phyloP scores from a whole-genome alignment of 169 alveolate species.

The Eimeria falciformis region DNA sequence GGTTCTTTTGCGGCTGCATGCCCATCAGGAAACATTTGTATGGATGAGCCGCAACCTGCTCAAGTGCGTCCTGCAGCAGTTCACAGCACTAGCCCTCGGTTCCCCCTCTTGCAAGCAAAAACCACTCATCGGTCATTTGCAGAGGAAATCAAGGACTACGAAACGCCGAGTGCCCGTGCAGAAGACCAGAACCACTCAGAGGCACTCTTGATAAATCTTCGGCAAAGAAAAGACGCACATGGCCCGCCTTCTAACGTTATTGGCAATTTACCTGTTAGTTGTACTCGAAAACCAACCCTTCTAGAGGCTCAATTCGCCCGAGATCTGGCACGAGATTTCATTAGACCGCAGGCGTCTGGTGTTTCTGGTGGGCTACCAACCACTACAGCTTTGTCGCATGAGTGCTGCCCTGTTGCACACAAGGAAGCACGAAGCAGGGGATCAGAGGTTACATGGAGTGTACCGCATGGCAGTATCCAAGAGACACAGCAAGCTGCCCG shows the following conservation, averaged over 20 bases:
- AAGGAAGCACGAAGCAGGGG: neutral
- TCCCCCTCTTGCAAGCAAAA: neutral
- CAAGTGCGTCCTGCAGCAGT: slow-evolving; percentile 1
- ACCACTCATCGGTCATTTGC: neutral
- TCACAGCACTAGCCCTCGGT: slow-evolving; percentile 26
- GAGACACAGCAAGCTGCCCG: neutral
- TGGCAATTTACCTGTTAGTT: neutral
- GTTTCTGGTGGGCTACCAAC: neutral
- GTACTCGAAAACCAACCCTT: slow-evolving; percentile 36
- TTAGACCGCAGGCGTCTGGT: neutral
- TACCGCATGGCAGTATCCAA: neutral
- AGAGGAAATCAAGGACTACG: slow-evolving; percentile 1
- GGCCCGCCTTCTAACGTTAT: neutral
- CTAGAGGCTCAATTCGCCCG: slow-evolving; percentile 68
- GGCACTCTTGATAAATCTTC: neutral
- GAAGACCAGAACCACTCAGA: neutral
- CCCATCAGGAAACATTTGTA: neutral
- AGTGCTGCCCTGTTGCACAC: neutral
- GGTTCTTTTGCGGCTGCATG: slow-evolving; percentile 9
- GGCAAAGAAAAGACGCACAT: neutral
- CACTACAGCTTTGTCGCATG: neutral
- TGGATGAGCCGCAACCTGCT: neutral
- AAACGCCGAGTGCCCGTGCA: neutral
- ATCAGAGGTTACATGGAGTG: neutral
- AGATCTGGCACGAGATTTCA: slow-evolving; percentile 54